Evolutionary conservation across 2,329 filamentous ascomycete species (phyloP).

Genomic region (Stenocarpella maydis): DNA sequence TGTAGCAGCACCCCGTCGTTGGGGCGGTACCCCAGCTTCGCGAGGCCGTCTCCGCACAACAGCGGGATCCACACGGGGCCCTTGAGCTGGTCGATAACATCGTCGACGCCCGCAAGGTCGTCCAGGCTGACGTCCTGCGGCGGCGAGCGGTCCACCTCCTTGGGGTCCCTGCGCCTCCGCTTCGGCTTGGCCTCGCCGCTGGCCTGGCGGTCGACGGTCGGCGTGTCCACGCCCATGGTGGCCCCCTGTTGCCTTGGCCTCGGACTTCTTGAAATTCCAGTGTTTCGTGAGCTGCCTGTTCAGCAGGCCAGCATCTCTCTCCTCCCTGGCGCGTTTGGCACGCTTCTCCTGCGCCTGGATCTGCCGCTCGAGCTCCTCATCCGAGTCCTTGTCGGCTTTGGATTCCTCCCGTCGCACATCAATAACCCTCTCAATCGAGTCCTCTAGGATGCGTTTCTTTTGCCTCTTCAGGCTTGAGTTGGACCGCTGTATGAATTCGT

Average conservation of each 20-base stretch:
- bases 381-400: conserved; percentile 61
- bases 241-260: conserved; percentile 33
- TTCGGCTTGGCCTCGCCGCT: conserved; percentile 75
- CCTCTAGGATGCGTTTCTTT: conserved; percentile 82
- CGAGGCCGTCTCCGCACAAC: conserved; percentile 71
- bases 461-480: conserved; percentile 87
- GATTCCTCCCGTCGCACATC: conserved; percentile 74
- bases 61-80: conserved; percentile 79
- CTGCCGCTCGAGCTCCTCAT: conserved; percentile 51
- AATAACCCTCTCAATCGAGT: conserved; percentile 84
- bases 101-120: conserved; percentile 80
- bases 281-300: conserved; percentile 53
- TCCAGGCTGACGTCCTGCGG: conserved; percentile 73
- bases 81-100: conserved; percentile 73
- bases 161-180: conserved; percentile 63
- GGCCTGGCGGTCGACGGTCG: conserved; percentile 58
- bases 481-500: conserved; percentile 81
- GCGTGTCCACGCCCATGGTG: conserved; percentile 39
- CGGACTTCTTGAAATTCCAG: conserved; percentile 46
- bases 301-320: conserved; percentile 44
- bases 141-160: conserved; percentile 67
- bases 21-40: conserved; percentile 71
- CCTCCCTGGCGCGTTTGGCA: conserved; percentile 37
- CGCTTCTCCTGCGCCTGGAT: conserved; percentile 40
- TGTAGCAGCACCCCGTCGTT: conserved; percentile 80